Conservation (phyloP, 2,329 filamentous ascomycete species). For the Hortaea sp. region DNA sequence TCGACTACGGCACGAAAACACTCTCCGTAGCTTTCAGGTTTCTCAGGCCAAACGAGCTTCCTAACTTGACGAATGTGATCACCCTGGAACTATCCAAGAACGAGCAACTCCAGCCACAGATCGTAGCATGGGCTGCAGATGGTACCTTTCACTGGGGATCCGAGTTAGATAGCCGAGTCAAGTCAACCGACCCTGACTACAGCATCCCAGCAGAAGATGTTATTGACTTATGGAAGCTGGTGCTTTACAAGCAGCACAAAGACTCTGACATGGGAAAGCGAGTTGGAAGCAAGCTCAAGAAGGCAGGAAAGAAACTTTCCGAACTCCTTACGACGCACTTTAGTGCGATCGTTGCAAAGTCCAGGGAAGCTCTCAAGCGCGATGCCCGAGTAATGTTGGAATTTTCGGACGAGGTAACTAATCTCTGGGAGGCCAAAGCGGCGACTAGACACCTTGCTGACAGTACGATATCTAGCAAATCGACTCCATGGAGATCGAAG, state of each 20-base stretch:
- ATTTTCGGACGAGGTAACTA: too few relatives aligned
- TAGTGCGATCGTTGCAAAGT: too few relatives aligned
- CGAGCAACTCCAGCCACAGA: not conserved
- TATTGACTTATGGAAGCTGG: conserved; percentile 4
- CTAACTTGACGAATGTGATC: not conserved
- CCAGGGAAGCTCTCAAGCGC: too few relatives aligned
- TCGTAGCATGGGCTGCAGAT: conserved; percentile 1
- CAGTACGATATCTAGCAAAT: too few relatives aligned
- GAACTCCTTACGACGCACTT: too few relatives aligned
- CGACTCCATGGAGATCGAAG: conserved; percentile 1
- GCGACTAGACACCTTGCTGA: too few relatives aligned
- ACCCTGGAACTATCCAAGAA: not conserved
- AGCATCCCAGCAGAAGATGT: conserved; percentile 2
- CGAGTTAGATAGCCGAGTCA: not conserved
- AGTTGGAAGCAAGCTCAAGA: not conserved
- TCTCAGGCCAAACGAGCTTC: not conserved
- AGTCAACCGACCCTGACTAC: not conserved
- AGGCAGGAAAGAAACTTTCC: too few relatives aligned
- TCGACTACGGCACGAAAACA: conserved; percentile 2
- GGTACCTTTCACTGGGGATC: conserved; percentile 4
- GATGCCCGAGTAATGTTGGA: too few relatives aligned
- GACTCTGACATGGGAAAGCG: not conserved
- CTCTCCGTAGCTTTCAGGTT: not conserved
- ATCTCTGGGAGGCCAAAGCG: too few relatives aligned
- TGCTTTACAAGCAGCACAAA: conserved; percentile 6